Conservation (phyloP, 768 basidiomycete species). For the Lentinula sp. region DNA sequence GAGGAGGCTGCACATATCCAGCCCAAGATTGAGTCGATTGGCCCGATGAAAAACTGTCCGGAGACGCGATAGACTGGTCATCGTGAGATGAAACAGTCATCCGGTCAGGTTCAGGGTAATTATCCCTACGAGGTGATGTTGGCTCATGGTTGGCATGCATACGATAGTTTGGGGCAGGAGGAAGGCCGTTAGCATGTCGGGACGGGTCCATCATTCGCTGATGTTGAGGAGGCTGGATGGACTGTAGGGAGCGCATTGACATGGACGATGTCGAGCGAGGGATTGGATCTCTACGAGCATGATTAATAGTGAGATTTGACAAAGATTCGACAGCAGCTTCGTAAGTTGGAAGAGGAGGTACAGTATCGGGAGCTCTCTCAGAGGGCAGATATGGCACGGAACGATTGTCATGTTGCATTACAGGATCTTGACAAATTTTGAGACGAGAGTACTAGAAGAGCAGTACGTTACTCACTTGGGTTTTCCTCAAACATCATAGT, state of each 20-base stretch:
- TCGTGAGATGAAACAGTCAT: constrained; percentile 33
- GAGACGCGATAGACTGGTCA: constrained; percentile 19
- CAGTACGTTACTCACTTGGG: background rate
- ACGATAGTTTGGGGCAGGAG: constrained; percentile 20
- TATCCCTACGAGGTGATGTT: constrained; percentile 13
- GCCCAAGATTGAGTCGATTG: constrained; percentile 7
- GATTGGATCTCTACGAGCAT: constrained; percentile 40
- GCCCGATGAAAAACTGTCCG: constrained; percentile 11
- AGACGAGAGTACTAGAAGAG: too few species aligned
- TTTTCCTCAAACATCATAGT: background rate
- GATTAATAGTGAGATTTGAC: constrained; percentile 46
- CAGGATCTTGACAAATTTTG: background rate
- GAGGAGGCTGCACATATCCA: constrained; percentile 11
- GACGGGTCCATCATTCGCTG: constrained; percentile 23
- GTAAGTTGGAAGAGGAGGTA: constrained; percentile 26
- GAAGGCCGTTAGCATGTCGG: constrained; percentile 37
- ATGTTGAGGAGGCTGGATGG: constrained; percentile 15
- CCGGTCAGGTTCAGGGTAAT: constrained; percentile 27
- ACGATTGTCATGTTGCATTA: constrained; percentile 40
- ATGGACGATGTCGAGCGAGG: constrained; percentile 54
- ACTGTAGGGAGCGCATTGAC: constrained; percentile 35
- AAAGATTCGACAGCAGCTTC: constrained; percentile 49
- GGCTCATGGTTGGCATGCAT: background rate
- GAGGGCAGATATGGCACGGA: constrained; percentile 42
- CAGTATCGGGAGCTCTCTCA: constrained; percentile 21